A percentile compares a stretch with the other conserved stretches of the same genome.
Evolutionary conservation across 1,139 yeast species (phyloP).

Genomic region (Blastobotrys buckinghamii): DNA sequence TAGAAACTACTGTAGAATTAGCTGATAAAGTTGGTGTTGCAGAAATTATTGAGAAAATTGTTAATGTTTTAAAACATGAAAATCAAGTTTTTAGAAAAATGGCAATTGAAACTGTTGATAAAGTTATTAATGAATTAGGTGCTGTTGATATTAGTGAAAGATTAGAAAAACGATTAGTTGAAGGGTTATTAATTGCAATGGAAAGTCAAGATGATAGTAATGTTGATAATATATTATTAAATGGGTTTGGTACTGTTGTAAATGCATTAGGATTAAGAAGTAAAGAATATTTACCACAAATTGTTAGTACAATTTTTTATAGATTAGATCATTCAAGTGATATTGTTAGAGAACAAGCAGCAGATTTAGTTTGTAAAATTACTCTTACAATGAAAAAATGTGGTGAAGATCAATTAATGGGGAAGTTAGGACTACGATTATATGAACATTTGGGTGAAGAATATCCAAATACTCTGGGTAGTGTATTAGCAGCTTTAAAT

Average conservation of each 20-base stretch:
- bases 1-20: conserved; percentile 65
- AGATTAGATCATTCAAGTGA: conserved; percentile 69
- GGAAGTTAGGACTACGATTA: conserved; percentile 65
- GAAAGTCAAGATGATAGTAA: conserved; percentile 77
- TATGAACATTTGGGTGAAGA: conserved; percentile 94
- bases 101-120: conserved; percentile 67
- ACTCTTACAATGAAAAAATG: conserved; percentile 67
- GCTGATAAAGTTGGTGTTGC: conserved; percentile 65
- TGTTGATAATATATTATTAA: conserved; percentile 50
- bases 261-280: conserved; percentile 63
- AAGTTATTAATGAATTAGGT: conserved; percentile 42
- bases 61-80: conserved; percentile 66
- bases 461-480: conserved; percentile 88
- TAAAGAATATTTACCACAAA: conserved; percentile 68
- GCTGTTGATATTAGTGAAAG: conserved; percentile 50
- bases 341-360: conserved; percentile 77
- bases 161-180: conserved; percentile 64
- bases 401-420: conserved; percentile 56
- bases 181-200: conserved; percentile 77
- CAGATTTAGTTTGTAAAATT: conserved; percentile 63
- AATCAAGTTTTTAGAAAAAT: conserved; percentile 73
- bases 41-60: conserved; percentile 51
- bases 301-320: conserved; percentile 67
- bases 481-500: conserved; percentile 67
- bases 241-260: conserved; percentile 62